Conservation (phyloP, 2,329 filamentous ascomycete species). For the Aspergillus pseudotamarii region DNA sequence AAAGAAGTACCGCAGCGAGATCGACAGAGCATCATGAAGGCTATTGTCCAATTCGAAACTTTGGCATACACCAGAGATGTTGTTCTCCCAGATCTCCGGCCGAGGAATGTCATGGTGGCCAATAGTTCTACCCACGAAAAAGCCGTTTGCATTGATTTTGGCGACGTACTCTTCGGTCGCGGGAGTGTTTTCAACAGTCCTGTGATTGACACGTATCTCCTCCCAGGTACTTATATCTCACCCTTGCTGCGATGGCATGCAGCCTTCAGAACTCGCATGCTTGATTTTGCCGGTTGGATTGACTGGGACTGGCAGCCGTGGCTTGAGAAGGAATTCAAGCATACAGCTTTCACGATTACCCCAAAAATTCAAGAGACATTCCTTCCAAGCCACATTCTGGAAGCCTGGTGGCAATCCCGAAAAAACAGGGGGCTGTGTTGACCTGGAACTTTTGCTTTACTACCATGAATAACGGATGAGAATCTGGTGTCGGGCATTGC, state of each 20-base stretch:
- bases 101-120: constrained; percentile 22
- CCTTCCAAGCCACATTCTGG: background rate
- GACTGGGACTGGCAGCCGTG: constrained; percentile 28
- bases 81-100: constrained; percentile 16
- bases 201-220: constrained; percentile 5
- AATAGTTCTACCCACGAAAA: constrained; percentile 3
- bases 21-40: constrained; percentile 24
- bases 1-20: constrained; percentile 10
- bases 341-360: constrained; percentile 23
- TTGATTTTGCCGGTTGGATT: constrained; percentile 23
- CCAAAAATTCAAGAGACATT: constrained; percentile 18
- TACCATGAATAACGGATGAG: background rate
- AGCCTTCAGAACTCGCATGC: background rate
- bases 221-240: constrained; percentile 22
- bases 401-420: background rate
- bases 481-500: background rate
- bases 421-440: background rate
- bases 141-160: constrained; percentile 24
- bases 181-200: constrained; percentile 12
- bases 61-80: constrained; percentile 19
- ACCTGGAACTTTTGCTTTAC: background rate
- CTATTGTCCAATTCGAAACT: constrained; percentile 24
- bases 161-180: constrained; percentile 19
- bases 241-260: constrained; percentile 23
- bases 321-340: constrained; percentile 24